phyloP scores from a whole-genome alignment of 768 basidiomycete genomes.

The Tulasnella sp. region DNA sequence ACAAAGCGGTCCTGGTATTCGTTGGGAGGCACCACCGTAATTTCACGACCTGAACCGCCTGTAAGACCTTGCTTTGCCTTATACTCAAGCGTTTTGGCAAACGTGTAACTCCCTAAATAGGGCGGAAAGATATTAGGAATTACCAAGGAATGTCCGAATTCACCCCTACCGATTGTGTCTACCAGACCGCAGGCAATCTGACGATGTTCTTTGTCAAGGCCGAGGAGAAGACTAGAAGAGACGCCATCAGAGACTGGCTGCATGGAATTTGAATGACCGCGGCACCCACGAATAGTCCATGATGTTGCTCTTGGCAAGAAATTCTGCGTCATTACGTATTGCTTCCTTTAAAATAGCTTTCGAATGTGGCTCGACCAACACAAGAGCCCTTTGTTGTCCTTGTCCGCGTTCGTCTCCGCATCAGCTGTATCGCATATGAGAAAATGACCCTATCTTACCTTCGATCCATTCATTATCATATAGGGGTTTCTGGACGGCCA shows the following conservation, averaged over 20 bases:
- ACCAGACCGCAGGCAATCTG: slow-evolving; percentile 76
- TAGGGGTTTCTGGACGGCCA: slow-evolving; percentile 51
- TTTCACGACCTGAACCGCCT: slow-evolving; percentile 55
- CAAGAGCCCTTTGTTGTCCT: slow-evolving; percentile 64
- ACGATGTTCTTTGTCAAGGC: slow-evolving; percentile 62
- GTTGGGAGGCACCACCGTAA: slow-evolving; percentile 73
- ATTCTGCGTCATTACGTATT: slow-evolving; percentile 66
- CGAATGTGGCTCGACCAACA: slow-evolving; percentile 67
- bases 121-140: neutral
- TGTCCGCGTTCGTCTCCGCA: neutral
- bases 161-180: slow-evolving; percentile 65
- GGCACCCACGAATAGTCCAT: slow-evolving; percentile 77
- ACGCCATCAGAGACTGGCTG: neutral
- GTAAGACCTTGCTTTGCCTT: slow-evolving; percentile 76
- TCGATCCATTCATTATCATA: slow-evolving; percentile 88
- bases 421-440: neutral
- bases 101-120: slow-evolving; percentile 67
- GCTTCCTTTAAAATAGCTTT: slow-evolving; percentile 69
- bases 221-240: slow-evolving; percentile 57
- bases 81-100: slow-evolving; percentile 82
- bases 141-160: neutral
- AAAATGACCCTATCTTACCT: slow-evolving; percentile 42
- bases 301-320: slow-evolving; percentile 68
- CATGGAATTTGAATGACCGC: neutral
- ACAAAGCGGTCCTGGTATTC: slow-evolving; percentile 79